phyloP scores from a whole-genome alignment of 768 basidiomycete genomes.

The Rhizopogon roseolus region DNA sequence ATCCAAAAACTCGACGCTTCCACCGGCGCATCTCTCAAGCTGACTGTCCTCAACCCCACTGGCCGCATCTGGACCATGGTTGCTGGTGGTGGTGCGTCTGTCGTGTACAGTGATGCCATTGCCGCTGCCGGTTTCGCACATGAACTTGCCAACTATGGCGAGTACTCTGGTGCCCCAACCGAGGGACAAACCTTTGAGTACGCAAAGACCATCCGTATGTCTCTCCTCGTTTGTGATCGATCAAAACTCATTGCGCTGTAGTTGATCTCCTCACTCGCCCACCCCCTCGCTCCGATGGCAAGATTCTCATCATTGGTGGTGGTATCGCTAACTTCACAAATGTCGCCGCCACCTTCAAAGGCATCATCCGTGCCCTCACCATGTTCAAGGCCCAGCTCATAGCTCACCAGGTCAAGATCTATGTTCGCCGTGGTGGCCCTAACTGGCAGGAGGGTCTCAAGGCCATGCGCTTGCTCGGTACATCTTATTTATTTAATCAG shows the following conservation, averaged over 20 bases:
- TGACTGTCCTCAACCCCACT: constrained; percentile 92
- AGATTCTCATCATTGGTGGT: constrained; percentile 99
- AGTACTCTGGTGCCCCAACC: constrained; percentile 97
- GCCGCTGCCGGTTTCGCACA: constrained; percentile 93
- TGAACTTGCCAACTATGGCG: constrained; percentile 99
- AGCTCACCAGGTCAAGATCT: constrained; percentile 78
- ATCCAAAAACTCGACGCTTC: constrained; percentile 97
- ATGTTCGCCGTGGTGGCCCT: constrained; percentile 95
- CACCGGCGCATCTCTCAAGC: constrained; percentile 96
- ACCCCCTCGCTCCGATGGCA: constrained; percentile 76
- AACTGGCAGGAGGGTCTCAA: constrained; percentile 99
- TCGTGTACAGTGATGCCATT: constrained; percentile 71
- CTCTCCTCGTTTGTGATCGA: not conserved
- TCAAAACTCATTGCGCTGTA: constrained; percentile 18
- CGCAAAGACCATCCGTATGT: constrained; percentile 92
- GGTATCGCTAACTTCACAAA: constrained; percentile 99
- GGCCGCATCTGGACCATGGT: constrained; percentile 99
- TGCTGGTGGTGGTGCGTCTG: constrained; percentile 87
- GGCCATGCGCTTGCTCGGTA: constrained; percentile 91
- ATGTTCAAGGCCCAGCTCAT: constrained; percentile 86
- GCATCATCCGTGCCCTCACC: constrained; percentile 95
- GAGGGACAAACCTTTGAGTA: constrained; percentile 99
- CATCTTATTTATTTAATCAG: not conserved
- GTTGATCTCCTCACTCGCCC: constrained; percentile 96
- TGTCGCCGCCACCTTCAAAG: constrained; percentile 99